phyloP scores from a whole-genome alignment of 2,329 filamentous ascomycete genomes.

The Claviceps paspali region DNA sequence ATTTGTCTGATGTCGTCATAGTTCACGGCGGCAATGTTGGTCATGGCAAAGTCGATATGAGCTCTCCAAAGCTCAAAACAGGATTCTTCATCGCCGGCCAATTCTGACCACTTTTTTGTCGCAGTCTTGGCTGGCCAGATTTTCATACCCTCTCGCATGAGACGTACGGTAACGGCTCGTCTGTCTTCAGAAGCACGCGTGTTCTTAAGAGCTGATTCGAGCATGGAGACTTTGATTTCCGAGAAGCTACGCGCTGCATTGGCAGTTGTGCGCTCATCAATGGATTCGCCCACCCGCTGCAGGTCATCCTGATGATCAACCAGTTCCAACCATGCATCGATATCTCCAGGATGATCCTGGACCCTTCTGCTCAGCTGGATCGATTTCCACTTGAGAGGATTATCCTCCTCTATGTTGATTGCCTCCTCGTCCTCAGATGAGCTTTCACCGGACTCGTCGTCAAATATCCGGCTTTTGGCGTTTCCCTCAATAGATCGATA shows the following conservation, averaged over 20 bases:
- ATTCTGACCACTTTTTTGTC: conserved; percentile 47
- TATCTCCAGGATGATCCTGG: conserved; percentile 49
- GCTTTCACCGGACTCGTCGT: conserved; percentile 34
- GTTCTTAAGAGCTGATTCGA: conserved; percentile 58
- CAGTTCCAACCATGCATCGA: conserved; percentile 62
- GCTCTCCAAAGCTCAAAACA: conserved; percentile 53
- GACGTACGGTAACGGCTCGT: conserved; percentile 46
- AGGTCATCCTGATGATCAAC: conserved; percentile 62
- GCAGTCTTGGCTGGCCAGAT: conserved; percentile 55
- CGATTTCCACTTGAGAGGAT: conserved; percentile 36
- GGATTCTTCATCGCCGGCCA: conserved; percentile 13
- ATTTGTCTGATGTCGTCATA: conserved; percentile 49
- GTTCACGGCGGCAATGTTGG: conserved; percentile 48
- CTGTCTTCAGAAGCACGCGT: conserved; percentile 30
- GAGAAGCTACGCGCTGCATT: conserved; percentile 55
- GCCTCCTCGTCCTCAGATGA: conserved; percentile 24
- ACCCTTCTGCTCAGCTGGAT: conserved; percentile 48
- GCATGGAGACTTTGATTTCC: conserved; percentile 66
- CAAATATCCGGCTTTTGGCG: conserved; percentile 33
- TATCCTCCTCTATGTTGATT: conserved; percentile 18
- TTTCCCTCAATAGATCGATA: conserved; percentile 54
- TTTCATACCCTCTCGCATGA: conserved; percentile 60
- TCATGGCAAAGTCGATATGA: conserved; percentile 59
- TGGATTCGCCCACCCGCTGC: conserved; percentile 32
- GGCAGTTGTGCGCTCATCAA: conserved; percentile 30